Evolutionary conservation across 148 eudicot genomes (phyloP).

Genomic region (Bassia scoparia): DNA sequence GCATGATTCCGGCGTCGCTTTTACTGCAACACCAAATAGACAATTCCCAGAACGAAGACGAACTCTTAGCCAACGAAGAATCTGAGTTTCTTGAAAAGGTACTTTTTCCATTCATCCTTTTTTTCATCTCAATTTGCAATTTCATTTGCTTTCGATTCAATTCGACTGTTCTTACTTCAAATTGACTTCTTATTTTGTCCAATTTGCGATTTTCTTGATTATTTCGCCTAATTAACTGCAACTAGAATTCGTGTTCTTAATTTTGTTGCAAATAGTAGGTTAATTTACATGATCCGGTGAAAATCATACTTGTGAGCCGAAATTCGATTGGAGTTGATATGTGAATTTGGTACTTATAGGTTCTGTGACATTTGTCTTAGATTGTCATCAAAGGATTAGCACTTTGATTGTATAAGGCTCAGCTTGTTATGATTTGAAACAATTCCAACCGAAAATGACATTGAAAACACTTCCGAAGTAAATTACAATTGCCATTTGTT

Average conservation of each 20-base stretch:
- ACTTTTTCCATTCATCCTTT: not conserved
- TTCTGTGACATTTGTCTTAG: not conserved
- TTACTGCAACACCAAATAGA: slow-evolving; percentile 56
- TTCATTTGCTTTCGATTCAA: not conserved
- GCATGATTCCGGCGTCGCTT: slow-evolving; percentile 63
- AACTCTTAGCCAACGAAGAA: slow-evolving; percentile 77
- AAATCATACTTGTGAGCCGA: not conserved
- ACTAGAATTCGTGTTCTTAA: not conserved
- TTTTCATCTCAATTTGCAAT: not conserved
- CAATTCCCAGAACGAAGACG: slow-evolving; percentile 67
- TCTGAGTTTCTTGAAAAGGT: slow-evolving; percentile 76
- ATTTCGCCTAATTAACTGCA: not conserved
- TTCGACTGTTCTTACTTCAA: not conserved
- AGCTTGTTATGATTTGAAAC: too few relatives aligned
- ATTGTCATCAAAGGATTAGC: not conserved
- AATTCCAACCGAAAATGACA: not conserved
- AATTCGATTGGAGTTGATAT: not conserved
- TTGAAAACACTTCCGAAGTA: too few relatives aligned
- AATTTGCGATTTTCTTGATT: not conserved
- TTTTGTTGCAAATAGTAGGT: not conserved
- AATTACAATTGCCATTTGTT: too few relatives aligned
- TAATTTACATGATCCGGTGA: not conserved
- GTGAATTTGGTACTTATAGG: not conserved
- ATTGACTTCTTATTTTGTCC: not conserved
- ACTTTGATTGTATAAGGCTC: too few relatives aligned